Evolutionary conservation across 768 basidiomycete species (phyloP), one percentile per base, ranked within the genome.

Genomic region (Punctularia strigosozonata): DNA sequence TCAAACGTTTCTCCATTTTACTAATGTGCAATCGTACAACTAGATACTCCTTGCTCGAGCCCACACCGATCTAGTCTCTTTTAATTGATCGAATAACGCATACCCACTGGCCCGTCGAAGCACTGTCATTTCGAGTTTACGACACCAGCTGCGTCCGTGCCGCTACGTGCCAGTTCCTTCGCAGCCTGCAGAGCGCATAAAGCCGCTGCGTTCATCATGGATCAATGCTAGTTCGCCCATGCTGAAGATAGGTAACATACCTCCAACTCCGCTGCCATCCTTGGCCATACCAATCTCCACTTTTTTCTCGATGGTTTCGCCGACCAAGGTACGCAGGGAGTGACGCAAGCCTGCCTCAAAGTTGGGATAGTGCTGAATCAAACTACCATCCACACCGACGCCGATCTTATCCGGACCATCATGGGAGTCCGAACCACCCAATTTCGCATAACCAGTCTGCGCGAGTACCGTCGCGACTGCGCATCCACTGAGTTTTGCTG

Each of bases 191-290:
- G 68, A 2, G 90, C 90, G 49, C 86, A 84, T 28, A 95, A 66
- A 30, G 90, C 90, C 55, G 90, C 90, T 91, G 44, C 14, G 30
- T 36, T 37, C 10, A 38, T 47, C 33, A 39, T 17, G 28, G 44
- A 32, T 34, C 14, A 13, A 41, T 28, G 21, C 15, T 32, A 28
- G 23, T 41, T 38, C 23, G 18, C 24, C 20, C 6, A 23, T 4
- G 23, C 1, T 10, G 23, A n/a, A 36, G 15, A 4, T 17, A 26
- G 25, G 36, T 25, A 17, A 58, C 83, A 62, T 58, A 95, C 92
- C 94, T 53, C 95, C 95, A 30, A 91, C 90, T 25, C 94, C 95
- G 51, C 88, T 92, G 10, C 95, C 95, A 49, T 99, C 95, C 59
- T 95, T 98, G 4, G 95, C 95, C 55, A 98, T 56, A 25, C 89